phyloP scores from a whole-genome alignment of 2,329 filamentous ascomycete genomes.

The Phialophora verrucosa region DNA sequence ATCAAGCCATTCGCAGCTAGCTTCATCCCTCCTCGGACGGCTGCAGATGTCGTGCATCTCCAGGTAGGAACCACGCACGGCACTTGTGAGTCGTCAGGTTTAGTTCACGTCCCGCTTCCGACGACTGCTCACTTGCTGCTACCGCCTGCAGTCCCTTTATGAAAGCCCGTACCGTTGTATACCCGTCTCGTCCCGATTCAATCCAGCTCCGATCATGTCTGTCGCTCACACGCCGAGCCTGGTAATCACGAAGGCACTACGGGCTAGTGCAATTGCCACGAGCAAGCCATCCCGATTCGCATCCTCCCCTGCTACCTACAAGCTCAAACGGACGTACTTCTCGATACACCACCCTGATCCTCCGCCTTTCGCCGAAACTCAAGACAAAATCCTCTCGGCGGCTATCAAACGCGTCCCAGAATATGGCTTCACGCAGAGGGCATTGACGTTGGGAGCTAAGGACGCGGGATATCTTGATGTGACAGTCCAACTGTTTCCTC shows the following conservation, averaged over 20 bases:
- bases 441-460: slow-evolving; percentile 77
- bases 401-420: slow-evolving; percentile 77
- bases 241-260: background rate
- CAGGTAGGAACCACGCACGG: background rate
- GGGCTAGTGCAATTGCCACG: background rate
- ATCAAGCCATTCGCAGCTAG: slow-evolving; percentile 1
- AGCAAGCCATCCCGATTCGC: background rate
- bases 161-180: background rate
- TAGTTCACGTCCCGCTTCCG: background rate
- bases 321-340: slow-evolving; percentile 62
- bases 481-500: slow-evolving; percentile 79
- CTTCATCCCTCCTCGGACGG: slow-evolving; percentile 10
- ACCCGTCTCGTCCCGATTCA: slow-evolving; percentile 1
- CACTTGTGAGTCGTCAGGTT: background rate
- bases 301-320: background rate
- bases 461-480: slow-evolving; percentile 88
- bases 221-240: background rate
- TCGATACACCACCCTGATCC: slow-evolving; percentile 71
- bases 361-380: slow-evolving; percentile 69
- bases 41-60: slow-evolving; percentile 20
- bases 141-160: background rate
- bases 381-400: slow-evolving; percentile 79
- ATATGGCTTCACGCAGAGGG: slow-evolving; percentile 78
- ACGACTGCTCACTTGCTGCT: background rate
- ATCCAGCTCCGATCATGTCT: slow-evolving; percentile 11